phyloP scores from a whole-genome alignment of 1,284 basidiomycete species.

The Ustilago loliicola region DNA sequence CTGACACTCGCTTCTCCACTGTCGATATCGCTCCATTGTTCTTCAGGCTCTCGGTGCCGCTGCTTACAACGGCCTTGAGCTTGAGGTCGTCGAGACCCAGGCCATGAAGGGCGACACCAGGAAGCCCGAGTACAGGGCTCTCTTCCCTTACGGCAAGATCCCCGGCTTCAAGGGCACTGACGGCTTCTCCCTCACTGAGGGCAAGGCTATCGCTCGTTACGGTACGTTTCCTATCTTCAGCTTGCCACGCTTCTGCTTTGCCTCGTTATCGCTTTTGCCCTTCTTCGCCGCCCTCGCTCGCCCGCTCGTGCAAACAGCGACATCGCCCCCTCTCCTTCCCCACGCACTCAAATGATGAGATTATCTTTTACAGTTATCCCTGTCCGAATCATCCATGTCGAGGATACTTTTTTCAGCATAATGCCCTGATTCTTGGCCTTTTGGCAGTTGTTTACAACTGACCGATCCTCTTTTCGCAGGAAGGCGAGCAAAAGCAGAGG shows the following conservation, averaged over 20 bases:
- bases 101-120: conserved; percentile 53
- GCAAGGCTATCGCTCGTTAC: conserved; percentile 85
- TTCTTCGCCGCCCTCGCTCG: not conserved
- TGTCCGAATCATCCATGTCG: conserved; percentile 74
- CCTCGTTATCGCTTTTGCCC: not conserved
- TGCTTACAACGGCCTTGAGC: conserved; percentile 65
- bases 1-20: not conserved
- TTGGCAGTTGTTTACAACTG: conserved; percentile 3
- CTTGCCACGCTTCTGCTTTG: not conserved
- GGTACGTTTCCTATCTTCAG: conserved; percentile 76
- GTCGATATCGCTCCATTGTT: not conserved
- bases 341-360: conserved; percentile 71
- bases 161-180: conserved; percentile 84
- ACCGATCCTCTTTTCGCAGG: not conserved
- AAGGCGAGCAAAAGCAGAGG: conserved; percentile 1
- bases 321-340: conserved; percentile 9
- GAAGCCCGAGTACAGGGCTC: conserved; percentile 65
- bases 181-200: conserved; percentile 85
- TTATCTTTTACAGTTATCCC: conserved; percentile 70
- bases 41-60: conserved; percentile 57
- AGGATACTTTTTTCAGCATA: conserved; percentile 71
- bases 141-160: conserved; percentile 72
- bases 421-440: conserved; percentile 48
- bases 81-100: conserved; percentile 60
- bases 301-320: not conserved